Conservation (phyloP, 2,329 filamentous ascomycete species). For the Alternaria ventricosa region DNA sequence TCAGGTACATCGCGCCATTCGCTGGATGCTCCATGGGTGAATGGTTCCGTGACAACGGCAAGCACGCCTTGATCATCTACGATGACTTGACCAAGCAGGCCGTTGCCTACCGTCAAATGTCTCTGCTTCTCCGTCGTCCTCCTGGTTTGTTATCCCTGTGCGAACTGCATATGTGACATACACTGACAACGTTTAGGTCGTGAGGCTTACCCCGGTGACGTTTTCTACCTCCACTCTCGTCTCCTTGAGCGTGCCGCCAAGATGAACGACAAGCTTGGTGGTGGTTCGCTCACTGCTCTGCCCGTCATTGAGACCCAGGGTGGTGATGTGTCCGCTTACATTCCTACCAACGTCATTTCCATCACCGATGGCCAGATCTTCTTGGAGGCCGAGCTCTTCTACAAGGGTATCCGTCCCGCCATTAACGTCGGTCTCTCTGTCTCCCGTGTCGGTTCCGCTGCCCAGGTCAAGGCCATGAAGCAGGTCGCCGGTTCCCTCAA, state of each 20-base stretch:
- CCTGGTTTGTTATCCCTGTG: conserved; percentile 58
- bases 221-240: conserved; percentile 64
- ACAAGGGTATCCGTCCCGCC: conserved; percentile 99
- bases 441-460: conserved; percentile 98
- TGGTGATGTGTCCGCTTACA: conserved; percentile 99
- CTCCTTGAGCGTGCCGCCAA: conserved; percentile 99
- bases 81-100: conserved; percentile 99
- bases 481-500: conserved; percentile 99
- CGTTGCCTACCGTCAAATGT: conserved; percentile 98
- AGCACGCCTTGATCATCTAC: conserved; percentile 87
- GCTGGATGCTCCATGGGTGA: conserved; percentile 45
- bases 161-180: not conserved
- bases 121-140: conserved; percentile 93
- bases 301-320: conserved; percentile 97
- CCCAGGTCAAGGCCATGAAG: conserved; percentile 99
- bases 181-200: conserved; percentile 59
- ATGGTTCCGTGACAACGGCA: conserved; percentile 79
- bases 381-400: conserved; percentile 98
- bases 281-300: conserved; percentile 95
- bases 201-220: conserved; percentile 98
- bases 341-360: conserved; percentile 99
- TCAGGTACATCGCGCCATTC: conserved; percentile 68
- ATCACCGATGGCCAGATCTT: conserved; percentile 99
- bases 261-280: conserved; percentile 94
- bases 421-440: conserved; percentile 99